phyloP scores from a whole-genome alignment of 2,329 filamentous ascomycete genomes.

The Macrophomina tecta region DNA sequence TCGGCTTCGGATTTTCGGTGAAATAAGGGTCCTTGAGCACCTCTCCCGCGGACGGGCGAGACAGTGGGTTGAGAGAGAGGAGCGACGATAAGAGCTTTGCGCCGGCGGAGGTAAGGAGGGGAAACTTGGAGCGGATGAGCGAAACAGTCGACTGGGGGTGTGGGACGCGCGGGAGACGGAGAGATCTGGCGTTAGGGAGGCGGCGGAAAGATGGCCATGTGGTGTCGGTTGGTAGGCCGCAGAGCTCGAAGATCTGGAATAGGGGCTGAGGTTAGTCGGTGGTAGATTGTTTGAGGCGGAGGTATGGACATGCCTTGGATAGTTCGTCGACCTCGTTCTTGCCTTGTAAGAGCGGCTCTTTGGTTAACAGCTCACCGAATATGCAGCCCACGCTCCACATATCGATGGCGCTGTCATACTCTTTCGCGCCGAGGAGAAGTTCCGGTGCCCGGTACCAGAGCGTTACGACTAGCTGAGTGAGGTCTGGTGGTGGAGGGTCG shows the following conservation, averaged over 20 bases:
- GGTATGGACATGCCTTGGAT: constrained; percentile 58
- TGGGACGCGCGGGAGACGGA: constrained; percentile 67
- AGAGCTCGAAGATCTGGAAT: constrained; percentile 78
- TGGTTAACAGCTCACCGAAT: constrained; percentile 86
- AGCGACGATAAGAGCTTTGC: constrained; percentile 71
- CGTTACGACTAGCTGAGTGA: constrained; percentile 94
- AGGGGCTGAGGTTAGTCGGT: constrained; percentile 2
- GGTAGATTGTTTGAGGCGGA: constrained; percentile 26
- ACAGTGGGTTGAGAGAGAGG: constrained; percentile 74
- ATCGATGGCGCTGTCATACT: constrained; percentile 80
- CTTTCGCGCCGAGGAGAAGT: constrained; percentile 78
- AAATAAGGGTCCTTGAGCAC: constrained; percentile 87
- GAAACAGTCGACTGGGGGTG: constrained; percentile 51
- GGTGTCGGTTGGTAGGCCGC: constrained; percentile 82
- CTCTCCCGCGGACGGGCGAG: constrained; percentile 72
- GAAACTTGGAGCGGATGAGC: constrained; percentile 77
- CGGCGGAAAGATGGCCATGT: constrained; percentile 86
- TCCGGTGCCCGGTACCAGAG: constrained; percentile 96
- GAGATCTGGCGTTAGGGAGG: constrained; percentile 81
- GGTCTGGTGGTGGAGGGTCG: constrained; percentile 72
- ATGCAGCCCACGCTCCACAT: constrained; percentile 98
- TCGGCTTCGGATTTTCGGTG: constrained; percentile 84
- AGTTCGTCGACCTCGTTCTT: constrained; percentile 93
- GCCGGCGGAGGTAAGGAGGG: constrained; percentile 78
- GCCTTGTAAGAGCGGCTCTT: constrained; percentile 83